Evolutionary conservation across 345 rosid species (phyloP).

Genomic region (Lagerstroemia speciosa): DNA sequence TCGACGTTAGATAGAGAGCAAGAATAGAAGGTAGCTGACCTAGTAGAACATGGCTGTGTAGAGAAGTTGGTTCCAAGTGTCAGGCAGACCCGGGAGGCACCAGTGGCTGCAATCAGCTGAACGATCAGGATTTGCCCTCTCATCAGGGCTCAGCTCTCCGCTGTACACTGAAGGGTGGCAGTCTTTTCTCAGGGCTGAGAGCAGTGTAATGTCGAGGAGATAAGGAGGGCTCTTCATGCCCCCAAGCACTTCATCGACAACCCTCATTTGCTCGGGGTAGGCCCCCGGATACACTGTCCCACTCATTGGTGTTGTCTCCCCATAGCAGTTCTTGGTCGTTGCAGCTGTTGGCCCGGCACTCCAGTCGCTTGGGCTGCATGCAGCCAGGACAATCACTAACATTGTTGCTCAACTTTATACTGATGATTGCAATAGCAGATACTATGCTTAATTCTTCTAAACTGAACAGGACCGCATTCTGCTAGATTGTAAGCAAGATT

Average conservation of each 20-base stretch:
- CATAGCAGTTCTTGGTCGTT: conserved; percentile 56
- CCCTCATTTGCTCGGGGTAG: conserved; percentile 61
- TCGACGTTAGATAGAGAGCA: not conserved
- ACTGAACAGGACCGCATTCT: not conserved
- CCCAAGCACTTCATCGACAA: conserved; percentile 46
- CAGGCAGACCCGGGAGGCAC: conserved; percentile 99
- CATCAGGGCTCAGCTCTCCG: conserved; percentile 58
- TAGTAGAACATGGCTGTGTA: conserved; percentile 52
- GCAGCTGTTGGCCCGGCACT: conserved; percentile 30
- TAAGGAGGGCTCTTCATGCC: conserved; percentile 45
- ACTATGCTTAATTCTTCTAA: not conserved
- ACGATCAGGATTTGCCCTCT: conserved; percentile 53
- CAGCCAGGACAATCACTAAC: not conserved
- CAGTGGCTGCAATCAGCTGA: conserved; percentile 98
- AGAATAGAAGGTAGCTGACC: too few relatives aligned
- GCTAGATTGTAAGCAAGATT: not conserved
- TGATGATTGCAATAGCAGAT: not conserved
- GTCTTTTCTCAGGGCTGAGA: conserved; percentile 78
- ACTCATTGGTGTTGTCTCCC: conserved; percentile 57
- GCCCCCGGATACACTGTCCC: conserved; percentile 47
- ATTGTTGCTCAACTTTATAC: not conserved
- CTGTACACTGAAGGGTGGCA: conserved; percentile 93
- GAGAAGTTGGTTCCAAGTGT: conserved; percentile 84
- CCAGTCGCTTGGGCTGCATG: conserved; percentile 76
- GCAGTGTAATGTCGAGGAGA: conserved; percentile 74